Base-by-base conservation (phyloP, 148 eudicot species). In the Hydrangea macrophylla region DNA sequence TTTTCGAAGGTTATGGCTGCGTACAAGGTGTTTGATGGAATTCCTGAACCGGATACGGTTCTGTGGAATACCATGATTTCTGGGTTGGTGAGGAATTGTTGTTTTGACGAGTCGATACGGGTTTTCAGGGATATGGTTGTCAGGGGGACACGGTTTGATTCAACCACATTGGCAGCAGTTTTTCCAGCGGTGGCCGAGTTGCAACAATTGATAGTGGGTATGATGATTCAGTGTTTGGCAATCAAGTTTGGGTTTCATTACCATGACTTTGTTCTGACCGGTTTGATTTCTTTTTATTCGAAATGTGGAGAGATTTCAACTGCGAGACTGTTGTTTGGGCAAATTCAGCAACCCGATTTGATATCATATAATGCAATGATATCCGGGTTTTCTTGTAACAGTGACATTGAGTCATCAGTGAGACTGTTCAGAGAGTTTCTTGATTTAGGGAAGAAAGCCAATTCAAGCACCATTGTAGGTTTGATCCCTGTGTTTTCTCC, bases 21-120 rank as follows among this genome's bases (percentile, higher is more conserved):
- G 5, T 60, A 67, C 13, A 85, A 82, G 65, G 78, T 92, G 93
- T 92, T 89, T 32, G 96, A 81, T 74, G 60, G 28, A 82, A 84
- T 87, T 66, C 54, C 82, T 69, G 58, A 85, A 6, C 77, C 73
- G 28, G 98, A 92, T 73, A 72, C 90, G 9, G 90, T 86, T 74
- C 65, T 86, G 71, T 90, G 98, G 89, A 92, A 89, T 53, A 85
- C 93, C 1, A 76, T 92, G 82, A 42, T 89, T 35, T 89, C 96
- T 62, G 93, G 93, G 66, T 70, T 85, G 64, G 87, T 82, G 45
- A 90, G 73, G 69, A 88, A 84, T 56, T 72, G 81, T 31, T 80
- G 83, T 73, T 82, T 76, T 58, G 60, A 57, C 20, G 90, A 88
- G 31, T 70, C 76, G 2, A 33, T 85, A 51, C 32, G 39, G 68